A percentile compares a stretch with the other conserved stretches of the same genome.
Evolutionary conservation across 2,329 filamentous ascomycete species (phyloP).

Genomic region (Colletotrichum sp.): DNA sequence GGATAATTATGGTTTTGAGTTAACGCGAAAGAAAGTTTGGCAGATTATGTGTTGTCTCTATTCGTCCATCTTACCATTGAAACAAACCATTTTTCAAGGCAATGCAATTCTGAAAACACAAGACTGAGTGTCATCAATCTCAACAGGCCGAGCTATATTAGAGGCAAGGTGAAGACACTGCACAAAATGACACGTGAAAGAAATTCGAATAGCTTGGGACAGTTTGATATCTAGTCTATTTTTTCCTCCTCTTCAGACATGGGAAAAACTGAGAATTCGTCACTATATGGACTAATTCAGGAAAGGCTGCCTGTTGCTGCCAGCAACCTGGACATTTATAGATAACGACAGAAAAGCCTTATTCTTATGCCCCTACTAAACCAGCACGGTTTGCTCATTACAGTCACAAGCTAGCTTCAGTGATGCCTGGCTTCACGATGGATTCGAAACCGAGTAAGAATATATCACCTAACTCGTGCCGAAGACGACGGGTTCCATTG

Average conservation of each 20-base stretch:
- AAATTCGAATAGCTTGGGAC: not conserved
- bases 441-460: too few species aligned
- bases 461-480: accelerated
- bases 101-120: not conserved
- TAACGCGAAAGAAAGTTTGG: not conserved
- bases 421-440: too few species aligned
- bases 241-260: not conserved
- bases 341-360: too few species aligned
- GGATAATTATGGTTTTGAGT: not conserved
- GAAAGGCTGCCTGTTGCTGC: too few species aligned
- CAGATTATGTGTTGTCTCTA: not conserved
- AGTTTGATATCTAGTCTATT: not conserved
- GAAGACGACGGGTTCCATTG: too few species aligned
- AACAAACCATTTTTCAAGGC: not conserved
- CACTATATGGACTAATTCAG: not conserved
- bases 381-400: too few species aligned
- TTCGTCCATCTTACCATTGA: not conserved
- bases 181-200: not conserved
- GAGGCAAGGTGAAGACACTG: not conserved
- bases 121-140: not conserved
- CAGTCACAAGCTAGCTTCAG: too few species aligned
- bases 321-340: too few species aligned
- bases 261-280: not conserved
- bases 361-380: too few species aligned
- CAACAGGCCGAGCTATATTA: not conserved